phyloP scores from a whole-genome alignment of 2,329 filamentous ascomycete genomes.

The Fusarium irregulare region DNA sequence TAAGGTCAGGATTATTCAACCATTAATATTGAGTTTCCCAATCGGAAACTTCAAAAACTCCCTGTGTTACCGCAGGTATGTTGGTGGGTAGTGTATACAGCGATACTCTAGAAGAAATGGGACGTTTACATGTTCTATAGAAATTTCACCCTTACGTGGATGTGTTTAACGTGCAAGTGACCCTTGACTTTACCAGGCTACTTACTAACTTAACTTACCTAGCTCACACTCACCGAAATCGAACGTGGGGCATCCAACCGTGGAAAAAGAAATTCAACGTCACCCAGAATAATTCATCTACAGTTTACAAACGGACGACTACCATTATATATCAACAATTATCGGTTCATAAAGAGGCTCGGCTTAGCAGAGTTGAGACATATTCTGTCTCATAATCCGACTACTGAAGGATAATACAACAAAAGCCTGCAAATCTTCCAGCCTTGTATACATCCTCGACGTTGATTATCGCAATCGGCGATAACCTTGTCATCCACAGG shows the following conservation, averaged over 20 bases:
- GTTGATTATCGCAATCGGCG: background rate
- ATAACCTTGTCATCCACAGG: background rate
- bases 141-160: background rate
- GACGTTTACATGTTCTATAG: background rate
- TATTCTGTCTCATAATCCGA: background rate
- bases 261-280: background rate
- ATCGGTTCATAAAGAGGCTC: background rate
- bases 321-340: background rate
- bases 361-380: background rate
- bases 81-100: background rate
- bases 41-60: background rate
- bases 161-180: background rate
- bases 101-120: background rate
- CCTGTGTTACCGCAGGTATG: background rate
- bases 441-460: background rate
- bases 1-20: background rate
- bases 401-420: background rate
- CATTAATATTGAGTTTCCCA: background rate
- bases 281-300: background rate
- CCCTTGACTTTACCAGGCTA: background rate
- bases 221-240: background rate
- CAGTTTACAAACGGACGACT: background rate
- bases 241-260: conserved; percentile 3
- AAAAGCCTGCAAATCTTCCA: background rate
- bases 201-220: background rate